Evolutionary conservation across 768 basidiomycete genomes (phyloP).

Genomic region (Suillus lakei): DNA sequence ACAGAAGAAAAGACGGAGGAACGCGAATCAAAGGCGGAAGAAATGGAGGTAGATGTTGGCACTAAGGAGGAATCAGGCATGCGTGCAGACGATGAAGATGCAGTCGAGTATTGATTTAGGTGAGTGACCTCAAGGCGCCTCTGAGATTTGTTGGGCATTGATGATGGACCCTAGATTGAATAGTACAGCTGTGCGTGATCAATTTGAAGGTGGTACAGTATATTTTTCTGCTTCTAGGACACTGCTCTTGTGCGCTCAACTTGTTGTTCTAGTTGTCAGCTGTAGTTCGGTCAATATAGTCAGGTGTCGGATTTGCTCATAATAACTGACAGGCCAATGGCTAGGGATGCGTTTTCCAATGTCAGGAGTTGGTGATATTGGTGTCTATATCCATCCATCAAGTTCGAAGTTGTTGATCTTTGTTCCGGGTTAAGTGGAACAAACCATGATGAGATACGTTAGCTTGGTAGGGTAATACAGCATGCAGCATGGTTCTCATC

Average conservation of each 20-base stretch:
- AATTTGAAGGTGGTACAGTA: slow-evolving; percentile 10
- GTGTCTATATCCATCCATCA: no score
- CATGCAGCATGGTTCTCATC: neutral
- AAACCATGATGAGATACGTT: neutral
- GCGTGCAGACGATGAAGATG: slow-evolving; percentile 79
- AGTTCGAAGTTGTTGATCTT: neutral
- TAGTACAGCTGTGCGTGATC: slow-evolving; percentile 4
- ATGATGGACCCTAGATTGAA: slow-evolving; percentile 4
- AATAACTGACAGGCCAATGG: neutral
- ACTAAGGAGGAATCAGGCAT: slow-evolving; percentile 45
- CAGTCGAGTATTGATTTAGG: slow-evolving; percentile 68
- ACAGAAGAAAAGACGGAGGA: slow-evolving; percentile 39
- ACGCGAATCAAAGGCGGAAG: slow-evolving; percentile 40
- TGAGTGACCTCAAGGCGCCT: neutral
- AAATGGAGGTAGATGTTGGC: slow-evolving; percentile 25
- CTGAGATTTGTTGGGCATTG: neutral
- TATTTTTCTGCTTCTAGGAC: slow-evolving; percentile 1
- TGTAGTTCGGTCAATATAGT: slow-evolving; percentile 7
- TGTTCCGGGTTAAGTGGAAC: neutral
- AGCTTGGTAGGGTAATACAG: neutral
- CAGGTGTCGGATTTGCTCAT: neutral
- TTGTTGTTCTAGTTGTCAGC: slow-evolving; percentile 10
- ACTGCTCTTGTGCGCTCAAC: slow-evolving; percentile 6
- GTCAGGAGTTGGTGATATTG: neutral
- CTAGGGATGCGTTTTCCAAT: neutral